Evolutionary conservation across 345 rosid genomes (phyloP).

Genomic region (Populus euphratica): DNA sequence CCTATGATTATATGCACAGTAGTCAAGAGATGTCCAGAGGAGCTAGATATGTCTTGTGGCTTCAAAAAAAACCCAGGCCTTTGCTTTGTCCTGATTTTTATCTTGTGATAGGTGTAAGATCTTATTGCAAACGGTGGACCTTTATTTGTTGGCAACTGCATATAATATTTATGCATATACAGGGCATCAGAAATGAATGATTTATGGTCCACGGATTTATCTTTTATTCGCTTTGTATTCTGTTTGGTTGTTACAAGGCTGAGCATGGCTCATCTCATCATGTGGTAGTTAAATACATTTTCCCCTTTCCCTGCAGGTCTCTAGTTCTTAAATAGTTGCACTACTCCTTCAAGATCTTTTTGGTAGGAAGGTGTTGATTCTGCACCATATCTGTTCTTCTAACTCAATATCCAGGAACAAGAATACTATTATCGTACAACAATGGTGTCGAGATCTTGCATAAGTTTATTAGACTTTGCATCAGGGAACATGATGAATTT

Average conservation of each 20-base stretch:
- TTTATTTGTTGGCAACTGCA: not conserved
- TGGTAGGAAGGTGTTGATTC: not conserved
- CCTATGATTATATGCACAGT: not conserved
- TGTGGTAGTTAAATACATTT: not conserved
- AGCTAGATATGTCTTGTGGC: not conserved
- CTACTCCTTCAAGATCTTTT: not conserved
- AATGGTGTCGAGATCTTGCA: slow-evolving; percentile 67
- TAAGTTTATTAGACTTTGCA: slow-evolving; percentile 57
- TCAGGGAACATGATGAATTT: slow-evolving; percentile 53
- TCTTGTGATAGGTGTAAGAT: not conserved
- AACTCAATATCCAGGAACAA: not conserved
- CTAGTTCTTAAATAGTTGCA: not conserved
- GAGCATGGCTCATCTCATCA: not conserved
- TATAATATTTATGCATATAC: not conserved
- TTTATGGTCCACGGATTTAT: not conserved
- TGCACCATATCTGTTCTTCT: not conserved
- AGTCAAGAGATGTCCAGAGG: not conserved
- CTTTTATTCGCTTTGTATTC: not conserved
- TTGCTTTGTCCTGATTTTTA: not conserved
- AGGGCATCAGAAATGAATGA: slow-evolving; percentile 1
- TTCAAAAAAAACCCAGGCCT: not conserved
- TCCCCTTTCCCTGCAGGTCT: slow-evolving; percentile 12
- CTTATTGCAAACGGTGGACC: not conserved
- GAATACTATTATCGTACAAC: not conserved
- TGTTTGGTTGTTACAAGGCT: not conserved